These are phyloP conservation scores for Streptanthus diversifolius DNA, from an alignment of 345 rosid genomes.

Conservation along the genomic window DNA sequence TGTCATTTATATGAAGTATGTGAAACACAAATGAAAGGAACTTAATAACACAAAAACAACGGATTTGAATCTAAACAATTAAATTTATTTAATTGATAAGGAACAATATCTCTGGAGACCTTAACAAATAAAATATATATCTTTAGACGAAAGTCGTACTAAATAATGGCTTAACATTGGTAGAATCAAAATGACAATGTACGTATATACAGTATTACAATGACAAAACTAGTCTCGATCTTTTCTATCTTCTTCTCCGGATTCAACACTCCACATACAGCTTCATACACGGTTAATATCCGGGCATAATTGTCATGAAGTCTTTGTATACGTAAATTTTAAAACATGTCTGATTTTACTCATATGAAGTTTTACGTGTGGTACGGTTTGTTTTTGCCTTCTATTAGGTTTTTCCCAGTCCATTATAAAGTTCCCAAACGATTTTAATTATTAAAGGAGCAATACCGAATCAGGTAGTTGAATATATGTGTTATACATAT, in stretches of 20 bases:
- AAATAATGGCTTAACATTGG: too few species aligned
- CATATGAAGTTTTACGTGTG: background rate
- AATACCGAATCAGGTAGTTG: slow-evolving; percentile 15
- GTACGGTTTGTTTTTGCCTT: background rate
- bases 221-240: too few species aligned
- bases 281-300: background rate
- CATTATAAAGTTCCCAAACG: background rate
- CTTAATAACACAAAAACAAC: background rate
- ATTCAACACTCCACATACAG: background rate
- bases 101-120: background rate
- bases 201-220: too few species aligned
- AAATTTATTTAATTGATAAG: background rate
- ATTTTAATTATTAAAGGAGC: background rate
- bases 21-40: background rate
- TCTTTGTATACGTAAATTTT: too few species aligned
- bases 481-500: background rate
- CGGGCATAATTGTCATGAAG: background rate
- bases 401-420: background rate
- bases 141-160: background rate
- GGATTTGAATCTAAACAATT: background rate
- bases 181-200: too few species aligned
- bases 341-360: background rate
- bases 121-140: too few species aligned
- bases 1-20: background rate
- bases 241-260: background rate